Base-by-base conservation (phyloP, 306 rosid species). In the Cicer yamashitae region DNA sequence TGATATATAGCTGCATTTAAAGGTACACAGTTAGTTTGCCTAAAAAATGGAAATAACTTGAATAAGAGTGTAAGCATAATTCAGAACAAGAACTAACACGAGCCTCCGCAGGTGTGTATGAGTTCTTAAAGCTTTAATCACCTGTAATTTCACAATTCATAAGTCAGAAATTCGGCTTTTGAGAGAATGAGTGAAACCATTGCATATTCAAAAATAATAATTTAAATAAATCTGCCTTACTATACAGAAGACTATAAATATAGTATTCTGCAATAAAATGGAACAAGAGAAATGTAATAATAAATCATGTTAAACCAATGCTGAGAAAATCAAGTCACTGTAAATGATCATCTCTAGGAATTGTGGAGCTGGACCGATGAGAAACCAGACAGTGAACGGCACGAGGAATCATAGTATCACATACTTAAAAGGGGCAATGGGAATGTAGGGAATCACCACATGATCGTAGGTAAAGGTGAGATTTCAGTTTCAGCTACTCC, bases 51-150 rank as follows among this genome's bases (percentile, higher is more conserved):
- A 48, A 61, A 12, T 54, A 15, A 51, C 72, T 40, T 57, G 6
- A 73, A 34, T 22, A 50, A 40, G 61, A 74, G 65, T 10, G 20
- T 9, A 80, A 80, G 3, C 5, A 41, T 53, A 53, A 63, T 52
- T 57, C 56, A 65, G 77, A 44, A 59, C 57, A 75, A 62, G 80
- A 71, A 90, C 99, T 86, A n/a, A 92, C 99, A 94, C 96, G 74
- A 94, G 91, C 85, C 96, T 88, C 73, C 84, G 86, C 63, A 94
- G 82, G 37, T 82, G 69, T 10, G 87, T 81, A 85, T 92, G 94
- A 71, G 93, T 92, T 81, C 99, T 94, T 76, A 92, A 80, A 62
- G 91, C 96, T 78, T 92, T 94, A 63, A 92, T 84, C 82, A 94
- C 98, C 98, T 92, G 89, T 69, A 84, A 82, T 62, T 22, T 47